Base-by-base conservation (phyloP, 2,329 filamentous ascomycete genomes). In the Pleurostoma richardsiae region DNA sequence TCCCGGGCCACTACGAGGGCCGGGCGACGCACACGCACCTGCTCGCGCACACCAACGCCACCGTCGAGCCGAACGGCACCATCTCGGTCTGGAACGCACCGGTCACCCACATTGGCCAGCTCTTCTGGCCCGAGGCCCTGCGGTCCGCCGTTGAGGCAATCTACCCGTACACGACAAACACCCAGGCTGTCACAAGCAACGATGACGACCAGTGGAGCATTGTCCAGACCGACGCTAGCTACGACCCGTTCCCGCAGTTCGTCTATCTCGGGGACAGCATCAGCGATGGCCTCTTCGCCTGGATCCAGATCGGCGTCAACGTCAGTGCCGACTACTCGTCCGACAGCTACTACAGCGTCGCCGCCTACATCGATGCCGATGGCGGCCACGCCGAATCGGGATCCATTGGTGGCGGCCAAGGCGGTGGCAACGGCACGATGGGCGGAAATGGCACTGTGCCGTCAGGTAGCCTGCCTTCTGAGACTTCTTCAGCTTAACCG, bases 241-340 rank as follows among this genome's bases (percentile, higher is more conserved):
- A 52, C 49, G 72, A 77, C 51, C 77, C 76, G 2, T 68, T 79
- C 58, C 66, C 76, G 27, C 69, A 79, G 59, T 78, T 72, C 52
- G 61, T 76, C 39, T 72, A 76, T 45, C 70, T 80, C 29, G 74
- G 77, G 4, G 69, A 77, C 30, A 60, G 64, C 26, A 57, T 76
- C 26, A 54, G 63, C 8, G 72, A 74, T 49, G 72, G 73, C 19
- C 54, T 76, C 29, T 66, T 75, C 36, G 71, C 69, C 10, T 76
- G 71, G 72, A 74, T 76, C 50, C 65, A 68, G 49, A 67, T 75
- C 29, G 71, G 71, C 31, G 66, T 74, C 51, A 71, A 74, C 50
- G 55, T 54, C 11, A 70, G 66, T 0, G 66, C 64, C 28, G 59
- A 63, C 43, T 51, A 52, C 50, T 42, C 46, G 44, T 36, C 36